A percentile compares a stretch with the other conserved stretches of the same genome.
Conservation (phyloP, 805 yeast species). For the Yarrowia hollandica region DNA sequence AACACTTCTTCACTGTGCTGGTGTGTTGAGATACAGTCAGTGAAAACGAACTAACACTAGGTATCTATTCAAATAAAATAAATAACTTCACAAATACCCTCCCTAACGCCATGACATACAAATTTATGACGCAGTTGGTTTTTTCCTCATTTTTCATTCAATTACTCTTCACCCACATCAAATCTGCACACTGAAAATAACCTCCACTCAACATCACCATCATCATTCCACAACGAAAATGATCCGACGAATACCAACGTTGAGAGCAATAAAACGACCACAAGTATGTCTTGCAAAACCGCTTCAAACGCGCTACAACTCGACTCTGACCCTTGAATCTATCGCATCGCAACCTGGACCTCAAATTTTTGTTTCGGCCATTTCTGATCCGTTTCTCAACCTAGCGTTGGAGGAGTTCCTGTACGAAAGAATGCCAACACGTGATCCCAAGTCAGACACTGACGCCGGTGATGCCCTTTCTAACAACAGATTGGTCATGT, state of each 20-base stretch:
- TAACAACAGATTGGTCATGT: conserved; percentile 63
- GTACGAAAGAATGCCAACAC: conserved; percentile 60
- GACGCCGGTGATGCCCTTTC: not conserved
- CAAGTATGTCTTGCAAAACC: not conserved
- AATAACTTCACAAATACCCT: too few relatives aligned
- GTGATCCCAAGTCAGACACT: not conserved
- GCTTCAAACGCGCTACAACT: not conserved
- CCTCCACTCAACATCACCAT: conserved; percentile 22
- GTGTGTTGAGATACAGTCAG: too few relatives aligned
- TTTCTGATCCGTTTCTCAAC: conserved; percentile 69
- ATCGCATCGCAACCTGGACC: conserved; percentile 41
- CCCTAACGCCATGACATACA: too few relatives aligned
- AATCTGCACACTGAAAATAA: conserved; percentile 10
- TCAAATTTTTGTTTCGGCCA: conserved; percentile 56
- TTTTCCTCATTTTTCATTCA: not conserved
- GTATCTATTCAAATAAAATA: too few relatives aligned
- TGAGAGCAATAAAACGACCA: not conserved
- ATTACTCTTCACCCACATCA: not conserved
- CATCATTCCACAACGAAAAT: not conserved
- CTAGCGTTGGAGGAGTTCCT: conserved; percentile 80
- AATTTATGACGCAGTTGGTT: too few relatives aligned
- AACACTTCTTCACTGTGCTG: too few relatives aligned
- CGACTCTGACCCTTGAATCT: not conserved
- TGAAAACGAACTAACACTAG: too few relatives aligned
- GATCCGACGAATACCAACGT: conserved; percentile 9